Evolutionary conservation across 1,284 basidiomycete genomes (phyloP), one percentile per base, ranked within the genome.

Genomic region (Trametes hirsuta): DNA sequence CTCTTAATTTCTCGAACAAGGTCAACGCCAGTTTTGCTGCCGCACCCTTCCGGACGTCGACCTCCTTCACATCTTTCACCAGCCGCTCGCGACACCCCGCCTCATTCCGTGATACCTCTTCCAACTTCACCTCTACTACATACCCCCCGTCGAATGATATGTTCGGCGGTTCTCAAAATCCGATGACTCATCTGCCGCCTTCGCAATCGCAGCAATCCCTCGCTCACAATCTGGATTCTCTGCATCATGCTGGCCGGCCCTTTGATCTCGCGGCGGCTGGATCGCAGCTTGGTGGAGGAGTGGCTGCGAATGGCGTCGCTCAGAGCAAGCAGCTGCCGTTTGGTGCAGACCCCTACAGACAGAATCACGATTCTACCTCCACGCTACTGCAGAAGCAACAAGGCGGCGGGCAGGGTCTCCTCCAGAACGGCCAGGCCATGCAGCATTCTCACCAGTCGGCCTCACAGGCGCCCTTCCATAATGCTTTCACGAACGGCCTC

Each of bases 1-100:
- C 71, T 64, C 76, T 77, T 68, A 79, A 78, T 67, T 71, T 72
- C 56, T 71, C 74, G 47, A 69, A 72, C 56, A 80, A 80, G 66
- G 57, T 76, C 58, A 80, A 80, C 63, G 77, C 77, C 47, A 55
- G 64, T 34, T 78, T 80, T 58, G 68, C 63, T 42, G 50, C 65
- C 36, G 69, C 68, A 22, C 72, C 71, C 15, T 75, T 72, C 70
- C 66, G 75, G 64, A 75, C 72, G 39, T 71, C 72, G 36, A 69
- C 66, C 42, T 63, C 73, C n/a, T 77, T 76, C 67, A 73, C 73
- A 42, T 15, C 76, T 2, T 77, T 75, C 61, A 66, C 72, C 61
- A 70, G 70, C 53, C 72, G 75, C 35, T 49, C 68, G 59, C 74
- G 74, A 60, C 72, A 74, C 62, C 66, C 68, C 47, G 67, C 69